phyloP scores from a whole-genome alignment of 108 stramenopile species.

The Fragilariopsis cylindrus region DNA sequence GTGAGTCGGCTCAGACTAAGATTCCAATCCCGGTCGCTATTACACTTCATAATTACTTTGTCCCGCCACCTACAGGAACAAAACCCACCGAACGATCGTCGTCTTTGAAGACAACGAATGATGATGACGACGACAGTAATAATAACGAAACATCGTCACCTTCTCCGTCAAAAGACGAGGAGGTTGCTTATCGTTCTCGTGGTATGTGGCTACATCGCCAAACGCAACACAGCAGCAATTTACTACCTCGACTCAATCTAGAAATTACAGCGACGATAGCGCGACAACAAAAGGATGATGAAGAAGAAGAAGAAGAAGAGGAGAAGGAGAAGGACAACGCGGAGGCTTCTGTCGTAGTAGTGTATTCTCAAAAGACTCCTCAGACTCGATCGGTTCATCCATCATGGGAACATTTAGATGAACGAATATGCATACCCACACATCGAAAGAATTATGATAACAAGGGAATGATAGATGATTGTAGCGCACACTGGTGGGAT shows the following conservation, averaged over 20 bases:
- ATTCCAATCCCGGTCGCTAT: constrained; percentile 37
- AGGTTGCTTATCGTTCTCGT: not conserved
- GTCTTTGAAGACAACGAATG: not conserved
- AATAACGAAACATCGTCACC: not conserved
- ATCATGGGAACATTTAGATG: constrained; percentile 67
- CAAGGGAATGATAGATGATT: constrained; percentile 9
- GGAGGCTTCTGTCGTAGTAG: constrained; percentile 2
- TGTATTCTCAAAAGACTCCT: constrained; percentile 18
- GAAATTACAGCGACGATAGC: constrained; percentile 14
- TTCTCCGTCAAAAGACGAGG: not conserved
- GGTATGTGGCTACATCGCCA: constrained; percentile 9
- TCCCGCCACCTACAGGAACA: not conserved
- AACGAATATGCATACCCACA: constrained; percentile 28
- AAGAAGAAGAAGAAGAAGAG: not conserved
- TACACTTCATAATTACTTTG: constrained; percentile 27
- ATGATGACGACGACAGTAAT: not conserved
- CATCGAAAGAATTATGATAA: no score
- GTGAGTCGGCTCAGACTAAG: constrained; percentile 17
- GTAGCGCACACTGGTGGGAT: constrained; percentile 7
- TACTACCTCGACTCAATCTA: constrained; percentile 23
- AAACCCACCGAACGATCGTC: constrained; percentile 4
- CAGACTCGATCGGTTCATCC: constrained; percentile 44
- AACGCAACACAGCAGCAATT: constrained; percentile 18
- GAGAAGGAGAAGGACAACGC: not conserved
- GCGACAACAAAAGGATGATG: not conserved